phyloP scores from a whole-genome alignment of 805 yeast species.

The Sugiyamaella floridensis region DNA sequence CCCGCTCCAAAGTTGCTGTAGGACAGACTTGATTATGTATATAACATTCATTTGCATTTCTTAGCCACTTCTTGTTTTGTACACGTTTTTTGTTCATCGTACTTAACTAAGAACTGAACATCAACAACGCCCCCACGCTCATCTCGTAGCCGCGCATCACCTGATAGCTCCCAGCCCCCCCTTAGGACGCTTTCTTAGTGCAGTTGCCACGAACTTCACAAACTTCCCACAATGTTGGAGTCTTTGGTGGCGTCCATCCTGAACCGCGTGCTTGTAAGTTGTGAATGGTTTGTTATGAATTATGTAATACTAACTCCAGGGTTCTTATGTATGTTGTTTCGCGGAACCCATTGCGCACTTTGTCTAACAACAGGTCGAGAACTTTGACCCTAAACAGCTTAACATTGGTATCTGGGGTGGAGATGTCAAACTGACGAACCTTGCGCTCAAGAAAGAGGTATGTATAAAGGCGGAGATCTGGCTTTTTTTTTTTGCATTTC shows the following conservation, averaged over 20 bases:
- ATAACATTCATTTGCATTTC: background rate
- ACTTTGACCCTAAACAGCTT: slow-evolving; percentile 90
- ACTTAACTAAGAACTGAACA: no score
- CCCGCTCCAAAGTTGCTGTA: background rate
- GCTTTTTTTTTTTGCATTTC: background rate
- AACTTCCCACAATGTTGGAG: slow-evolving; percentile 31
- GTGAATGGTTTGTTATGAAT: background rate
- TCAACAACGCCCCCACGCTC: background rate
- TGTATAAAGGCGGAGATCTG: no score
- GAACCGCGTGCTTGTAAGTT: slow-evolving; percentile 34
- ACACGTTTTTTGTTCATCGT: no score
- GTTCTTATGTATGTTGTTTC: slow-evolving; percentile 28
- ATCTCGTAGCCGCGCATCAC: background rate
- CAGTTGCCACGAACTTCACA: background rate
- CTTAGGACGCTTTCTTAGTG: background rate
- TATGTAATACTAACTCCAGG: slow-evolving; percentile 22
- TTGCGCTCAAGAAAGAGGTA: slow-evolving; percentile 71
- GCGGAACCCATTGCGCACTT: background rate
- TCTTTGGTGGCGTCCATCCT: slow-evolving; percentile 38
- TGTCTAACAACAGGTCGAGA: slow-evolving; percentile 43
- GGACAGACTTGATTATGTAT: background rate
- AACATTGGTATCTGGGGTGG: slow-evolving; percentile 98
- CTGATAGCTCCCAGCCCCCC: background rate
- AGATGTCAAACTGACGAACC: slow-evolving; percentile 77
- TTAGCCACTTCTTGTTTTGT: no score